phyloP scores from a whole-genome alignment of 2,329 filamentous ascomycete genomes.

The Xylariaceae sp. region DNA sequence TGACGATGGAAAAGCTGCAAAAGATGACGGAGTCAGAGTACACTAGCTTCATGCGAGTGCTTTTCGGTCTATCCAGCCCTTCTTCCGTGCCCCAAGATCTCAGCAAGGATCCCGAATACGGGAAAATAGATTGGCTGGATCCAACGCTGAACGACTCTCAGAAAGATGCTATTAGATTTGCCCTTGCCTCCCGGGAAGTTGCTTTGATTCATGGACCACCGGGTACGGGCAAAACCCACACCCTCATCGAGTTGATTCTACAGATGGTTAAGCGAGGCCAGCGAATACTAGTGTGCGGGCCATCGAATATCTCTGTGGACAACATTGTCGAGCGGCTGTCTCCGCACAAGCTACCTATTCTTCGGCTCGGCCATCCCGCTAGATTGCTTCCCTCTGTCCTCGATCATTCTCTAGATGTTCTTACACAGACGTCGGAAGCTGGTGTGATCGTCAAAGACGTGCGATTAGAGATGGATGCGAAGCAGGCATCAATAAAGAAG shows the following conservation, averaged over 20 bases:
- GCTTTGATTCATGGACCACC: slow-evolving; percentile 94
- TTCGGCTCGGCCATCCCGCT: slow-evolving; percentile 91
- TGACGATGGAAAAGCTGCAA: slow-evolving; percentile 64
- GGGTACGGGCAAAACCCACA: slow-evolving; percentile 96
- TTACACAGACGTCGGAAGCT: slow-evolving; percentile 89
- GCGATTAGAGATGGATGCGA: slow-evolving; percentile 88
- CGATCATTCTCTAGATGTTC: slow-evolving; percentile 86
- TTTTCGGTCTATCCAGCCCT: slow-evolving; percentile 65
- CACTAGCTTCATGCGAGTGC: slow-evolving; percentile 64
- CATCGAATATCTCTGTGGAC: slow-evolving; percentile 96
- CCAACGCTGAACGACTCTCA: slow-evolving; percentile 68
- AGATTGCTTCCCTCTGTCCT: slow-evolving; percentile 86
- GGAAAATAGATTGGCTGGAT: slow-evolving; percentile 65
- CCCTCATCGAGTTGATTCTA: slow-evolving; percentile 92
- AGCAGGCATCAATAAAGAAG: slow-evolving; percentile 87
- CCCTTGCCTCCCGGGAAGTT: slow-evolving; percentile 79
- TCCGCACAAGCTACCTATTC: slow-evolving; percentile 81
- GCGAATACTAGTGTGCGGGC: slow-evolving; percentile 89
- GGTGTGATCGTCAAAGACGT: slow-evolving; percentile 90
- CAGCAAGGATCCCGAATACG: slow-evolving; percentile 48
- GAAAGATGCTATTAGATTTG: slow-evolving; percentile 77
- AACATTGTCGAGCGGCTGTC: slow-evolving; percentile 95
- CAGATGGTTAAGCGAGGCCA: slow-evolving; percentile 78
- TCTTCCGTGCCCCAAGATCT: slow-evolving; percentile 53
- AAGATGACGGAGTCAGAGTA: slow-evolving; percentile 64